phyloP scores from a whole-genome alignment of 2,329 filamentous ascomycete species.

The Fusarium temperatum region DNA sequence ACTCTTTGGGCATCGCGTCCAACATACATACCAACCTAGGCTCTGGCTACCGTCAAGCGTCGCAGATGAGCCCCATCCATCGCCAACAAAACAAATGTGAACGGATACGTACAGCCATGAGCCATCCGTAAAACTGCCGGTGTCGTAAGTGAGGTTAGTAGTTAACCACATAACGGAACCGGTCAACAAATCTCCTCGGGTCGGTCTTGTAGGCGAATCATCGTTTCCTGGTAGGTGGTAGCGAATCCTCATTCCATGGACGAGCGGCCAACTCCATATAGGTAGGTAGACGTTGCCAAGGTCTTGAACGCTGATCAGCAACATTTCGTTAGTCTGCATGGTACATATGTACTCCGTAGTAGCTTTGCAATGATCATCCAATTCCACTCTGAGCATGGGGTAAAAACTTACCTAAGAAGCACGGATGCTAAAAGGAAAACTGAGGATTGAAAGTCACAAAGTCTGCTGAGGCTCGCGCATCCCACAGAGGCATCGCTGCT shows the following conservation, averaged over 20 bases:
- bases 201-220: slow-evolving; percentile 5
- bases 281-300: slow-evolving; percentile 6
- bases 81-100: slow-evolving; percentile 12
- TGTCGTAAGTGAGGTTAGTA: slow-evolving; percentile 15
- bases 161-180: neutral
- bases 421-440: neutral
- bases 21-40: neutral
- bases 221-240: neutral
- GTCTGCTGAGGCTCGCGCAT: neutral
- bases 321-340: neutral
- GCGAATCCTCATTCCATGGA: slow-evolving; percentile 16
- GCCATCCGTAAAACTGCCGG: slow-evolving; percentile 6
- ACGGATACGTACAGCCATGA: neutral
- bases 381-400: slow-evolving; percentile 22
- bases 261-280: neutral
- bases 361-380: slow-evolving; percentile 15
- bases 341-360: neutral
- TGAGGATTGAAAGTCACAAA: neutral
- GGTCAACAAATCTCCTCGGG: slow-evolving; percentile 9
- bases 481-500: neutral
- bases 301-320: slow-evolving; percentile 10
- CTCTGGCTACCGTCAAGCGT: slow-evolving; percentile 5
- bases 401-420: slow-evolving; percentile 22
- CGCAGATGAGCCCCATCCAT: slow-evolving; percentile 20
- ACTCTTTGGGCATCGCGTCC: slow-evolving; percentile 30